Evolutionary conservation across 805 yeast species (phyloP).

Genomic region (Kodamaea nitidulidarum): DNA sequence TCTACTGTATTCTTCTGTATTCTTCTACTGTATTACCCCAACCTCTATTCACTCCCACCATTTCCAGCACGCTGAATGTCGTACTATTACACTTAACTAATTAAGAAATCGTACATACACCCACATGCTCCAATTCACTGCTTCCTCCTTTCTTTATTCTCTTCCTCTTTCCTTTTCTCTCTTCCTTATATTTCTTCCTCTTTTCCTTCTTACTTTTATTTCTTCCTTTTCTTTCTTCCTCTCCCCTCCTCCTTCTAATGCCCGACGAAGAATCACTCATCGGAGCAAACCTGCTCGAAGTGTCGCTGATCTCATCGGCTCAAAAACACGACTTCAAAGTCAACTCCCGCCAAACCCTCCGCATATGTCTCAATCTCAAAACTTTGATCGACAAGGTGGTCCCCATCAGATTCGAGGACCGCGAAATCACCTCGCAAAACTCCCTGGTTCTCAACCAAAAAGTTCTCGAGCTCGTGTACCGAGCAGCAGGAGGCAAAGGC

Average conservation of each 20-base stretch:
- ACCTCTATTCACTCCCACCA: too few relatives aligned
- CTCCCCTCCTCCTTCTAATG: not conserved
- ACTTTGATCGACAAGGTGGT: conserved; percentile 65
- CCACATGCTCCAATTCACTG: too few relatives aligned
- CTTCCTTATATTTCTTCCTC: not conserved
- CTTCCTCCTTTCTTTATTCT: too few relatives aligned
- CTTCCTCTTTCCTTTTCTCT: too few relatives aligned
- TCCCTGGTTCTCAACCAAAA: conserved; percentile 56
- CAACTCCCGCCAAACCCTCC: conserved; percentile 60
- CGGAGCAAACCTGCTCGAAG: conserved; percentile 1
- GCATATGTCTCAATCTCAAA: conserved; percentile 72
- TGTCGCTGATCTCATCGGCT: not conserved
- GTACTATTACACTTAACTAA: too few relatives aligned
- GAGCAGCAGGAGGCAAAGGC: conserved; percentile 81
- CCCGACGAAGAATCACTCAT: conserved; percentile 3
- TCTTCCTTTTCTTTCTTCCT: not conserved
- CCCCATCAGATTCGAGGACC: conserved; percentile 57
- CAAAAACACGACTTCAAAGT: conserved; percentile 36
- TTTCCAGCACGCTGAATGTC: too few relatives aligned
- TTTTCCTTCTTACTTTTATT: not conserved
- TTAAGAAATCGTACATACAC: too few relatives aligned
- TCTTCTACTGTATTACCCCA: too few relatives aligned
- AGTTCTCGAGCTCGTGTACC: conserved; percentile 56
- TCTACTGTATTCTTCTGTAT: too few relatives aligned
- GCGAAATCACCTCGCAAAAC: conserved; percentile 49